phyloP scores from a whole-genome alignment of 176 grass and related monocot species.

The Aegilops bicornis region DNA sequence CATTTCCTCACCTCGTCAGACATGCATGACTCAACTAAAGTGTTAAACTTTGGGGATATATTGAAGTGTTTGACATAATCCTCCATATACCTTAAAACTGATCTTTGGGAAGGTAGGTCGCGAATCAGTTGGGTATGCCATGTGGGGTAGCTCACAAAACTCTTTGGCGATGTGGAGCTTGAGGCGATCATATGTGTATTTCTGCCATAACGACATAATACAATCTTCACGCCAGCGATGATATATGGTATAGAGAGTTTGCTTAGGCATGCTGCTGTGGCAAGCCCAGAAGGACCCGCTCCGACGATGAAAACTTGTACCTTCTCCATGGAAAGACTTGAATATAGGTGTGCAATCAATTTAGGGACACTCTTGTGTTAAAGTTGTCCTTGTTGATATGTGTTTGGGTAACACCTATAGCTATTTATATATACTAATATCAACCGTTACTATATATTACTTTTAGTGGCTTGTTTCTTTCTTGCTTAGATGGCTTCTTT shows the following conservation, averaged over 20 bases:
- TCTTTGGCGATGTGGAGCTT: conserved; percentile 66
- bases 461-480: not conserved
- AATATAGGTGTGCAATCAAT: not conserved
- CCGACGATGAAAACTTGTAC: conserved; percentile 52
- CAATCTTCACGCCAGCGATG: conserved; percentile 56
- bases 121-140: conserved; percentile 23
- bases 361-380: not conserved
- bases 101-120: conserved; percentile 46
- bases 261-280: conserved; percentile 44
- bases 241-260: conserved; percentile 28
- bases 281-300: conserved; percentile 58
- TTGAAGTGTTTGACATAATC: conserved; percentile 39
- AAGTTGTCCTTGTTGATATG: not conserved
- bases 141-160: conserved; percentile 59
- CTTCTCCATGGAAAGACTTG: conserved; percentile 17
- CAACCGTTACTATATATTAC: not conserved
- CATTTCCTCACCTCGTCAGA: conserved; percentile 21
- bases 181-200: conserved; percentile 54
- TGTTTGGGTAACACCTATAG: not conserved
- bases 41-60: conserved; percentile 19
- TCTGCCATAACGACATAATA: conserved; percentile 47
- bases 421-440: not conserved
- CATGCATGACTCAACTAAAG: conserved; percentile 35
- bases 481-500: not conserved
- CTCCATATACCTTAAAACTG: conserved; percentile 62